Base-by-base conservation (phyloP, 768 basidiomycete genomes). In the Boletellus ananiceps region DNA sequence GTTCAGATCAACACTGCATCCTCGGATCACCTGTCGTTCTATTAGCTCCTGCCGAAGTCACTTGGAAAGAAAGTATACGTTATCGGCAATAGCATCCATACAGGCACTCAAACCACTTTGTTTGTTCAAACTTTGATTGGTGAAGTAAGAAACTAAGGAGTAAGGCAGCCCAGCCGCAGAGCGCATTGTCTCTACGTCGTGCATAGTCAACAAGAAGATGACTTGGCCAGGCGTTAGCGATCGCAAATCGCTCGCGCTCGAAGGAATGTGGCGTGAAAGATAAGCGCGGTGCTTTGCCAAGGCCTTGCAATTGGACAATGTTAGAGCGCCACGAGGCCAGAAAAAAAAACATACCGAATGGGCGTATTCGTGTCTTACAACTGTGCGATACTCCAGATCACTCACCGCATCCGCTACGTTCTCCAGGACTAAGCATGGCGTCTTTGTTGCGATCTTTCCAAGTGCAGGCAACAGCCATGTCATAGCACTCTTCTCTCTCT, bases 371-470 rank as follows among this genome's bases (percentile, higher is more conserved):
- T 86, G 86, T 15, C 93, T 76, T 44, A 98, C 79, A 25, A 93
- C 85, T 4, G 92, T 86, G 62, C 92, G 94, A 62, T 94, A 96
- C 66, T 95, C 93, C 19, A 97, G 75, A 52, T 93, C 92, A 57
- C 88, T 91, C 15, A 84, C 84, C 15, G 83, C 84, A 61, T 95
- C 93, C 46, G 83, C 81, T 0, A 88, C 80, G 50, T 81, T 82
- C 64, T 96, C 95, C 25, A 86, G 69, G 9, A 97, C 84, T 57
- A 94, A 76, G 3, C 82, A 72, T 1, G 95, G 95, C 0, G 94
- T 93, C 67, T 93, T 93, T 15, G 75, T 68, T 12, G 95, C 91
- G 52, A 96, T 92, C 8, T 84, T 80, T 27, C 77, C 74, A 15
- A 96, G 72, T 2, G 88, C 86, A 27, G 87, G 83, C 38, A 76